Base-by-base conservation (phyloP, 768 basidiomycete species). In the Hygrophorus russula region DNA sequence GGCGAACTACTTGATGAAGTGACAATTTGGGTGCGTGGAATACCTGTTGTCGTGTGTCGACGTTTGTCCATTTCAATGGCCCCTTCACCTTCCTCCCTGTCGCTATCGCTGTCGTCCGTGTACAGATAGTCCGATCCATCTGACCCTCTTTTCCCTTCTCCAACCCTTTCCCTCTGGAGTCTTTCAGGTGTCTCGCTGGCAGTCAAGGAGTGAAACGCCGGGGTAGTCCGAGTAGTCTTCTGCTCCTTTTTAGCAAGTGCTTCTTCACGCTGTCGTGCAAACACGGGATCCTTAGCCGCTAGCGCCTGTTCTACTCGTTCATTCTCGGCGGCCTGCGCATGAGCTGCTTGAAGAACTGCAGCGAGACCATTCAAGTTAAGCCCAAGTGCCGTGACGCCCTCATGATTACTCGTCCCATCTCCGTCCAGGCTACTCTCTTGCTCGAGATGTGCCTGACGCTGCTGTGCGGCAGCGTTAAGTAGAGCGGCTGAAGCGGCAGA, bases 341-440 rank as follows among this genome's bases (percentile, higher is more conserved):
- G 80, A 7, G 80, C 86, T 42, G 82, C 85, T 49, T 87, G 82
- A 24, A 88, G 64, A 50, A 86, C 80, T 38, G 83, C 84, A n/a
- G 80, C 83, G 38, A 89, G 72, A 3, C 77, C 73, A 49, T 68
- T 74, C 33, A 84, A 58, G 53, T 72, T 74, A 35, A 82, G 62
- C 29, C 71, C 69, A n/a, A 80, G 59, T 38, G 69, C 67, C 8
- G 63, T 51, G 33, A 68, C 61, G 42, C 49, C 51, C 27, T 64
- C 68, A 27, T 58, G 46, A 47, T 56, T 58, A 35, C 49, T 32
- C 2, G 12, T 5, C 7, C 20, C 30, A 39, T 55, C 52, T 51
- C 55, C 51, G 53, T 54, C 54, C 44, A 53, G 58, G 60, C 53
- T 55, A 19, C 57, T 47, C 33, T 59, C 62, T 36, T 71, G 60